Evolutionary conservation across 2,329 filamentous ascomycete species (phyloP).

Genomic region (Cordyceps cateniannulata): DNA sequence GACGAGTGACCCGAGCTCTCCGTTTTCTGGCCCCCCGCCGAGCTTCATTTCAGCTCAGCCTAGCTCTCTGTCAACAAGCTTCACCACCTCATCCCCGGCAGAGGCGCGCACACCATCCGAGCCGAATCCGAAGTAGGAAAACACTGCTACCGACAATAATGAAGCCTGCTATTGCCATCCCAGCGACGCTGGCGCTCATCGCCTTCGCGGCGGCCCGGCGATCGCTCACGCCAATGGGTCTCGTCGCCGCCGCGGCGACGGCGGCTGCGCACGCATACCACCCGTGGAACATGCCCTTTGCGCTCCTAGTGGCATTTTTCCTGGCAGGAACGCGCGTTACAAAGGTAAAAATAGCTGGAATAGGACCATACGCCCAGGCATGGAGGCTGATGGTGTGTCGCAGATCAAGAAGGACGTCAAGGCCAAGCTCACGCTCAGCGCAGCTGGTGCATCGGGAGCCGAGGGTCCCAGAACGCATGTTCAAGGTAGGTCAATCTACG

Average conservation of each 20-base stretch:
- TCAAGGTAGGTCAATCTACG: constrained; percentile 49
- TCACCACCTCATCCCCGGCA: not conserved
- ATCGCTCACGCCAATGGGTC: constrained; percentile 71
- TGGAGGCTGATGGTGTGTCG: constrained; percentile 15
- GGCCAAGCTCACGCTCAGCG: constrained; percentile 69
- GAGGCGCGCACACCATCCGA: not conserved
- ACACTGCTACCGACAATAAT: constrained; percentile 30
- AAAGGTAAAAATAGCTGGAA: constrained; percentile 48
- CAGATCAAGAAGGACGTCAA: constrained; percentile 86
- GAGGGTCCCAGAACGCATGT: constrained; percentile 79
- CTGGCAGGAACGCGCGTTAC: constrained; percentile 77
- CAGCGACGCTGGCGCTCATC: constrained; percentile 53
- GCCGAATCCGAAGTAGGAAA: not conserved
- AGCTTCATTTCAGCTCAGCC: not conserved
- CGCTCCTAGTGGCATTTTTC: constrained; percentile 78
- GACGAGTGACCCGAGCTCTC: not conserved
- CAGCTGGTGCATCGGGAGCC: constrained; percentile 65
- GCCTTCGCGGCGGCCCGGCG: constrained; percentile 64
- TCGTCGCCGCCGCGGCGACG: constrained; percentile 65
- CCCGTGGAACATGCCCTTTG: constrained; percentile 89
- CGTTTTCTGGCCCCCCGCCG: not conserved
- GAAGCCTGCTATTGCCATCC: constrained; percentile 52
- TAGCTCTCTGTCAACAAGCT: not conserved
- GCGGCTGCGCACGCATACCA: constrained; percentile 80
- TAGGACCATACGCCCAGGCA: not conserved